Conservation (phyloP, 257 asterid species). For the Anisodus acutangulus region DNA sequence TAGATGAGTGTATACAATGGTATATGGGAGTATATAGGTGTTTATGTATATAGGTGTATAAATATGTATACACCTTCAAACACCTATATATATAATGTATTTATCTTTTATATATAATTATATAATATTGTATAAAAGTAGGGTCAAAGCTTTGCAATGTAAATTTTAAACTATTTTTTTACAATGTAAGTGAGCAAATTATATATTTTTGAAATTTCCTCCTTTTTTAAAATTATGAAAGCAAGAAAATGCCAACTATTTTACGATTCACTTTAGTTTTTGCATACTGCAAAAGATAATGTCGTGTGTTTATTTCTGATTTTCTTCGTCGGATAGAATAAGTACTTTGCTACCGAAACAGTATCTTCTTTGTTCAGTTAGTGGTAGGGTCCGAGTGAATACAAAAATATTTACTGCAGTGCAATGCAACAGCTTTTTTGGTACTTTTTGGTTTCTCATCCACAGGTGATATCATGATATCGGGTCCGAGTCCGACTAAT, state of each 20-base stretch:
- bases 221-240: background rate
- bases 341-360: background rate
- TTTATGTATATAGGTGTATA: too few species aligned
- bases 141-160: too few species aligned
- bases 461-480: background rate
- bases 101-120: too few species aligned
- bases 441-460: background rate
- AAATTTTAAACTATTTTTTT: too few species aligned
- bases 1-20: too few species aligned
- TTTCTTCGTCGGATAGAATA: background rate
- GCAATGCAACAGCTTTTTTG: background rate
- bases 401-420: background rate
- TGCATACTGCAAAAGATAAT: background rate
- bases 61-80: too few species aligned
- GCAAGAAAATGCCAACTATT: slow-evolving; percentile 24
- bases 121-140: too few species aligned
- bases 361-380: background rate
- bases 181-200: too few species aligned
- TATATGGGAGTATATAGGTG: too few species aligned
- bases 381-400: background rate
- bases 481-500: too few species aligned
- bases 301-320: background rate
- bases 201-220: too few species aligned
- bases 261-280: background rate
- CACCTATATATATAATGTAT: too few species aligned